Evolutionary conservation across 2,329 filamentous ascomycete genomes (phyloP).

Genomic region (Aspergillus sp.): DNA sequence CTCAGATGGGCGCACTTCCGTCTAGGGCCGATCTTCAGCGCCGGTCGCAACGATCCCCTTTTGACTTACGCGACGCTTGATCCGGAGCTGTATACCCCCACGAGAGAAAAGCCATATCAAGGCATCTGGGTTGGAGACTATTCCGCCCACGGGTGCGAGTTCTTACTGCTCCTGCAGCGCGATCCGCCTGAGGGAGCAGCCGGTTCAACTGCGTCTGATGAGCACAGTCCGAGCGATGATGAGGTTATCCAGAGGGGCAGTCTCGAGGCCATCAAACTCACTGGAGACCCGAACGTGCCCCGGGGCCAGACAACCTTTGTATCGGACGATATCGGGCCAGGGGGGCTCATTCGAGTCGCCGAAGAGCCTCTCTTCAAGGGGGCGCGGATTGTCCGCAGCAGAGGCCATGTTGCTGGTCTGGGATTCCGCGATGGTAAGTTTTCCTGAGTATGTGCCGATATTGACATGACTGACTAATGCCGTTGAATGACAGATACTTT

Average conservation of each 20-base stretch:
- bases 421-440: conserved; percentile 71
- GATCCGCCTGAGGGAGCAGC: conserved; percentile 39
- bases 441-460: not conserved
- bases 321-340: conserved; percentile 70
- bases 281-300: conserved; percentile 86
- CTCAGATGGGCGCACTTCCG: conserved; percentile 72
- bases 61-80: conserved; percentile 72
- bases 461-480: conserved; percentile 12
- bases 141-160: conserved; percentile 82
- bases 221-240: conserved; percentile 33
- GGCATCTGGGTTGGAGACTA: conserved; percentile 95
- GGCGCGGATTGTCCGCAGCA: conserved; percentile 68
- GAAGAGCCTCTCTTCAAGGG: conserved; percentile 70
- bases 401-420: conserved; percentile 72
- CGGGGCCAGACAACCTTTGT: conserved; percentile 81
- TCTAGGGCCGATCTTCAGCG: conserved; percentile 38
- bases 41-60: conserved; percentile 46
- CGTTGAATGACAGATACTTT: conserved; percentile 46
- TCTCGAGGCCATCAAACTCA: conserved; percentile 84
- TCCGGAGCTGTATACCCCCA: conserved; percentile 74
- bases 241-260: conserved; percentile 61
- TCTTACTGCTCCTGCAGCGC: conserved; percentile 76
- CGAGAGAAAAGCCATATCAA: conserved; percentile 74
- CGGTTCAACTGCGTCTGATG: conserved; percentile 41
- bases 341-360: conserved; percentile 63